A percentile compares a stretch with the other conserved stretches of the same genome.
Evolutionary conservation across 345 rosid species (phyloP).

Genomic region (Murraya paniculata): DNA sequence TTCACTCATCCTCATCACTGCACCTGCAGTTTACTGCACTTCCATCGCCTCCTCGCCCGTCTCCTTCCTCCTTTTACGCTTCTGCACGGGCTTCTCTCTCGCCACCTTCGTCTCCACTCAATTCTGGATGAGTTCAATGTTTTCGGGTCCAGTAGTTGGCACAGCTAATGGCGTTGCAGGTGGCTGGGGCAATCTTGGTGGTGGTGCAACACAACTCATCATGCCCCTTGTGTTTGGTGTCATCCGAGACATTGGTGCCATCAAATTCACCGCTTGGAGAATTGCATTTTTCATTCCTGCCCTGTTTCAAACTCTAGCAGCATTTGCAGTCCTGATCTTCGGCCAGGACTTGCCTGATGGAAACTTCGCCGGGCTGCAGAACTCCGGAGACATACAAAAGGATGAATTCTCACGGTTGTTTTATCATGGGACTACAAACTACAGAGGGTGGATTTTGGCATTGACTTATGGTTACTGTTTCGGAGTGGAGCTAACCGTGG

Average conservation of each 20-base stretch:
- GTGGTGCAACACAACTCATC: constrained; percentile 86
- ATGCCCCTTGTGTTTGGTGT: constrained; percentile 72
- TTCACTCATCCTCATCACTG: constrained; percentile 71
- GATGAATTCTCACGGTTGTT: constrained; percentile 54
- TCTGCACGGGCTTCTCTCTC: constrained; percentile 75
- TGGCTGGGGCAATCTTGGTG: constrained; percentile 96
- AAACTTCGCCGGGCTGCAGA: constrained; percentile 51
- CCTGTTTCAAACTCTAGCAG: constrained; percentile 62
- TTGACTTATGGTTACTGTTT: constrained; percentile 91
- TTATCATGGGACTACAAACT: constrained; percentile 49
- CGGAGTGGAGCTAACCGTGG: constrained; percentile 81
- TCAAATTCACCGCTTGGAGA: constrained; percentile 84
- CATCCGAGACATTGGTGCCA: constrained; percentile 54
- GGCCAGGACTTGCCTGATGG: constrained; percentile 91
- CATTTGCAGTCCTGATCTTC: constrained; percentile 61
- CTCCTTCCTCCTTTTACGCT: constrained; percentile 67
- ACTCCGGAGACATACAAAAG: constrained; percentile 62
- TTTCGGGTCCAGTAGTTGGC: constrained; percentile 65
- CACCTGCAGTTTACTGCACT: constrained; percentile 79
- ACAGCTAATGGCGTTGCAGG: constrained; percentile 83
- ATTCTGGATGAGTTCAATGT: constrained; percentile 98
- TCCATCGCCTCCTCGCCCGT: constrained; percentile 55
- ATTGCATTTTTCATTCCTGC: constrained; percentile 87
- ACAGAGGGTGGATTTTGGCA: constrained; percentile 87
- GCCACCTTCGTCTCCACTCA: constrained; percentile 91